Evolutionary conservation across 495 filamentous ascomycete species (phyloP).

Genomic region (Penicillium cosmopolitanum): DNA sequence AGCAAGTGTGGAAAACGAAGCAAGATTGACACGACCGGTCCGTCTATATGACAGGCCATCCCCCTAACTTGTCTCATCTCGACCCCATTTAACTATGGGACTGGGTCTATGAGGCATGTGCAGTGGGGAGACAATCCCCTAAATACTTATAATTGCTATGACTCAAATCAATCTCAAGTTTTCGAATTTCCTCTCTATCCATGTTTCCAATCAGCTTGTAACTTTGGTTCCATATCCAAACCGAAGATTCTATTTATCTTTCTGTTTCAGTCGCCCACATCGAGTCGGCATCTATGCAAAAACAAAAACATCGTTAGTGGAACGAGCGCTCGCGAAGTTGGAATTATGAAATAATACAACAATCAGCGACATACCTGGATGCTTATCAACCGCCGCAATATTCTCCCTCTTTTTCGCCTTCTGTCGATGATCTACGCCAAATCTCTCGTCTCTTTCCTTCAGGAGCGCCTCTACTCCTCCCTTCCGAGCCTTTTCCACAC

Average conservation of each 20-base stretch:
- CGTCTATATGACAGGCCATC: slow-evolving; percentile 33
- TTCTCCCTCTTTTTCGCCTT: slow-evolving; percentile 67
- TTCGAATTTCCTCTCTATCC: neutral
- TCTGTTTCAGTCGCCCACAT: slow-evolving; percentile 39
- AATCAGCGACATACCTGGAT: slow-evolving; percentile 50
- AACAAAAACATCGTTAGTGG: slow-evolving; percentile 8
- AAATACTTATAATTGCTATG: neutral
- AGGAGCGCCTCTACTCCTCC: slow-evolving; percentile 62
- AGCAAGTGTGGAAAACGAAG: slow-evolving; percentile 70
- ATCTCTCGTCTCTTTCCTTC: slow-evolving; percentile 66
- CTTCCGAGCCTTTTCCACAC: slow-evolving; percentile 60
- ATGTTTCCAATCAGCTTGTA: too few species aligned
- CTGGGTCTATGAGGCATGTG: slow-evolving; percentile 48
- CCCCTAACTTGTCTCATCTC: slow-evolving; percentile 46
- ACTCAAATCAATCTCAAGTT: neutral
- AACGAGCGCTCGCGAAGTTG: neutral
- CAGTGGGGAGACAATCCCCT: slow-evolving; percentile 44
- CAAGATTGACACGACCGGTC: slow-evolving; percentile 53
- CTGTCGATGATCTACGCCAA: slow-evolving; percentile 59
- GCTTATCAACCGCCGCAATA: slow-evolving; percentile 61
- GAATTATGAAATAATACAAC: neutral
- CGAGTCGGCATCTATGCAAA: slow-evolving; percentile 49
- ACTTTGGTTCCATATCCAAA: too few species aligned
- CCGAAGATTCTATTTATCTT: neutral
- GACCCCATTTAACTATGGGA: slow-evolving; percentile 58